Conservation (phyloP, 306 rosid species). For the Dryas alaskensis region DNA sequence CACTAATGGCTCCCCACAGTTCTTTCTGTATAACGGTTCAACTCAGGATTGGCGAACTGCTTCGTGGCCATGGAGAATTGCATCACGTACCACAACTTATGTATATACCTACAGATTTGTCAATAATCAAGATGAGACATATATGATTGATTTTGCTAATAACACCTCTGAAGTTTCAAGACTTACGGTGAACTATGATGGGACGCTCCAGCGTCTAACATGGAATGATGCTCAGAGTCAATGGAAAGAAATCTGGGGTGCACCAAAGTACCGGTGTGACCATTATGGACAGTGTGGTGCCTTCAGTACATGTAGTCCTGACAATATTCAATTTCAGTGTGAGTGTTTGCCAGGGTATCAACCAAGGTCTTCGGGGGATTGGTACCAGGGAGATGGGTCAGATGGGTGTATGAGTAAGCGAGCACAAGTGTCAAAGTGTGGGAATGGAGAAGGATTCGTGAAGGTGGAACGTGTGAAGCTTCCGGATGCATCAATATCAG, state of each 20-base stretch:
- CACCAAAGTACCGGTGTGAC: conserved; percentile 39
- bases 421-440: conserved; percentile 22
- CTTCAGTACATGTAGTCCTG: conserved; percentile 44
- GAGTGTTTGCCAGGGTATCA: conserved; percentile 52
- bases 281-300: conserved; percentile 43
- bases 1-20: neutral
- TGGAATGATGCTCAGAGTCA: neutral
- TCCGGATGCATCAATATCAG: conserved; percentile 42
- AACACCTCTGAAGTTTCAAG: neutral
- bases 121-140: neutral
- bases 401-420: conserved; percentile 51
- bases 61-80: neutral
- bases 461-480: conserved; percentile 33
- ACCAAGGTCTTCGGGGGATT: conserved; percentile 29
- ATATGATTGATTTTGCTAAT: neutral
- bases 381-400: conserved; percentile 41
- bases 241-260: conserved; percentile 21
- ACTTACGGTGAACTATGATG: neutral
- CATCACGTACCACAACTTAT: too few relatives aligned
- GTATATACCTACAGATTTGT: neutral
- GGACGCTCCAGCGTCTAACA: neutral
- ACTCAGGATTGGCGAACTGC: neutral
- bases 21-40: neutral
- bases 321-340: conserved; percentile 34
- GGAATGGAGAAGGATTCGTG: conserved; percentile 50